Base-by-base conservation (phyloP, 106 monocot genomes). In the Acorus calamus region DNA sequence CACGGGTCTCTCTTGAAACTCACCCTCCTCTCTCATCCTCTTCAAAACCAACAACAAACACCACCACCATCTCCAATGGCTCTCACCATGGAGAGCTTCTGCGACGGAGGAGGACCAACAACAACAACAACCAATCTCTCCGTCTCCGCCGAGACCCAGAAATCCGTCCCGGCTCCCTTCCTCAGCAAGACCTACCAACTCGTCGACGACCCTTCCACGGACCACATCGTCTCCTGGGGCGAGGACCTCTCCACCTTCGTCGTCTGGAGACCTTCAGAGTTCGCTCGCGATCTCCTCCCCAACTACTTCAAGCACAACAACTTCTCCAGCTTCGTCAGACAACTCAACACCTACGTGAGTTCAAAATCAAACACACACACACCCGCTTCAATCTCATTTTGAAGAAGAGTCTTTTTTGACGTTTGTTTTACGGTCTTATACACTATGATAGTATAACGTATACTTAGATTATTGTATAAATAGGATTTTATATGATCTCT, bases 191-290 rank as follows among this genome's bases (percentile, higher is more conserved):
- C 92, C 28, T 87, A 92, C 59, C 84, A 92, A 61, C 74, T 92
- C 5, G 92, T 92, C 11, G 92, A 92, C 70, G 87, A 92, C 66
- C 84, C 82, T 1, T 43, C 79, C 11, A 92, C 87, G 14, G 81
- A 92, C 79, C 84, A 81, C 75, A 71, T 92, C 53, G 87, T 92
- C 58, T 92, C 92, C 7, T 92, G 92, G 89, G 89, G 89, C 11
- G 81, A 89, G 59, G 81, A 89, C 65, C 68, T 76, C 43, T 75
- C 86, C 62, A 86, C 86, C 66, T 89, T 89, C 81, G 80, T 94
- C 55, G 93, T 94, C 3, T 89, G 89, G 89, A 67, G 81, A 2
- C 93, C 89, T 0, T 84, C 89, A 0, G 92, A 92, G 87, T 87
- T 92, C 61, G 84, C 92, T 4, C 81, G 92, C 49, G 92, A 92